phyloP scores from a whole-genome alignment of 164 flowering plant genomes.

The Magnolia sinica region DNA sequence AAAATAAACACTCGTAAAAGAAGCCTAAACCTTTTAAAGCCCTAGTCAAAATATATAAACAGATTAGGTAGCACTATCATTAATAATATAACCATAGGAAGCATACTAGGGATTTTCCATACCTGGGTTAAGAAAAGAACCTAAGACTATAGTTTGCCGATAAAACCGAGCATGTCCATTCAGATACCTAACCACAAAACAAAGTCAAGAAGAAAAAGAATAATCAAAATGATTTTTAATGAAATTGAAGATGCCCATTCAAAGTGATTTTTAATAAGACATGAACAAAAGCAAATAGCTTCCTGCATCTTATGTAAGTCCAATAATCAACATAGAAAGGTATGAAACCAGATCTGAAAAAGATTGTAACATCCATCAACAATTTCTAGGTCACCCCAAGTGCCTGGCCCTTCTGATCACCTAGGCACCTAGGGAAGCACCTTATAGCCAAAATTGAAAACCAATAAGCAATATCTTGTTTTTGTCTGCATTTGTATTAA shows the following conservation, averaged over 20 bases:
- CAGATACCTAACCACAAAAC: slow-evolving; percentile 53
- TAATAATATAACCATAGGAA: no score
- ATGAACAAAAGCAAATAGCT: neutral
- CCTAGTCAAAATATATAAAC: no score
- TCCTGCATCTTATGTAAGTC: neutral
- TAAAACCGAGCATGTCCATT: slow-evolving; percentile 74
- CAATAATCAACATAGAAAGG: neutral
- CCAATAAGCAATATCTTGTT: no score
- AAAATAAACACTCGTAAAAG: neutral
- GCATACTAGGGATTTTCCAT: slow-evolving; percentile 2
- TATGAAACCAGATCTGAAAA: no score
- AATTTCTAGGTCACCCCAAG: neutral
- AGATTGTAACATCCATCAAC: neutral
- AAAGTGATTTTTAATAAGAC: no score
- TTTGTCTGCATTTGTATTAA: no score
- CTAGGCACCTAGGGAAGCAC: neutral
- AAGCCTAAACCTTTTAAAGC: neutral
- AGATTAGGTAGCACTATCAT: no score
- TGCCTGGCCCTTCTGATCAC: neutral
- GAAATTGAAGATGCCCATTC: neutral
- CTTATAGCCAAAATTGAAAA: neutral
- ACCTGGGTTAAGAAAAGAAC: slow-evolving; percentile 82
- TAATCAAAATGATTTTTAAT: no score
- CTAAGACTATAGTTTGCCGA: slow-evolving; percentile 74
- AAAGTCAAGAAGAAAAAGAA: neutral